Base-by-base conservation (phyloP, 2,329 filamentous ascomycete genomes). In the Penicillium paneum region DNA sequence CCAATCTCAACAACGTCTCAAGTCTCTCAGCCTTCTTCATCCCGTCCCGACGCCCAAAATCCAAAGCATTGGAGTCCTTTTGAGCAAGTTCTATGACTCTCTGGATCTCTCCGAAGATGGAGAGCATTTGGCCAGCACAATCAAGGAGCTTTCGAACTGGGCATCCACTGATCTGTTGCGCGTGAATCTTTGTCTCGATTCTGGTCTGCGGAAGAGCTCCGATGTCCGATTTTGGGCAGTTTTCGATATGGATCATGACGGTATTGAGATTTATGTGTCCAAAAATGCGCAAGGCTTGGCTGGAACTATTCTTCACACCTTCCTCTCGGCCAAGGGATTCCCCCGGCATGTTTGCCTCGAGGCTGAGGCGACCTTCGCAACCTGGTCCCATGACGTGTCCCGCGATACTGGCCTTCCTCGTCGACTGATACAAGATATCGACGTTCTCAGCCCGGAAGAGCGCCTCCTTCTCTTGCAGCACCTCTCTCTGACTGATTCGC, bases 251-350 rank as follows among this genome's bases (percentile, higher is more conserved):
- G 70, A 73, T 31, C 49, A 58, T 1, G 69, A 73, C 15, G 67
- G 65, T 4, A 57, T 71, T 5, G 71, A 75, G 38, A 70, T 76
- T 15, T 79, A 72, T 44, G 66, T 76, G 13, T 79, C 77, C 5
- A 74, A 75, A 44, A 76, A 76, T 36, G 72, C 71, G 2, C 68
- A 70, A n/a, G 77, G 76, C 44, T 57, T 78, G 8, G 64, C 68
- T 19, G 71, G 75, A 15, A 76, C 74, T 7, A 63, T 79, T 4
- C 55, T 79, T 10, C 78, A 80, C 54, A 78, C 77, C 1, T 79
- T 75, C 55, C 62, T 78, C 5, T 78, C 76, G 1, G 71, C 69
- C 31, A 71, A 71, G 46, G 74, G 72, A 17, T 69, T 73, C 21
- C 64, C 71, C 24, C 70, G 76, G 8, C 66, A 70, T 54, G 63